Conservation (phyloP, 371 early-diverging fungal species). For the Mortierella sp. region DNA sequence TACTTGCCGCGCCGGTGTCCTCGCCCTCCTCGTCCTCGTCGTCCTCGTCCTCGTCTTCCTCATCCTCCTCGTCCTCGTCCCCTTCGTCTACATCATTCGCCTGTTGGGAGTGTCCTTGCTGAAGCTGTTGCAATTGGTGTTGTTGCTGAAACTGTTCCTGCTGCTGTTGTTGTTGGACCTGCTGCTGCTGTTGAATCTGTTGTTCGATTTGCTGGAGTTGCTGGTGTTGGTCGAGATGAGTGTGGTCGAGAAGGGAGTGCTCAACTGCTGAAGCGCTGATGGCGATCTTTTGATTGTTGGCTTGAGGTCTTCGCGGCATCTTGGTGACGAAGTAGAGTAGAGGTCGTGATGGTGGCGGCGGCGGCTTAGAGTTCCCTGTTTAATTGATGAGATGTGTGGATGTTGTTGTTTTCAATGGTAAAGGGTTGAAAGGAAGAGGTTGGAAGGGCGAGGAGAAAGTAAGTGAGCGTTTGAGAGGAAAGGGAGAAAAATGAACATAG, state of each 20-base stretch:
- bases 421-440: neutral
- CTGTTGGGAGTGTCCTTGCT: constrained; percentile 20
- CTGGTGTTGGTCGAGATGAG: constrained; percentile 2
- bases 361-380: constrained; percentile 1
- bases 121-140: neutral
- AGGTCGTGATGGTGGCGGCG: neutral
- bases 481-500: neutral
- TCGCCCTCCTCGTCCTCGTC: neutral
- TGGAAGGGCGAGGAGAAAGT: neutral
- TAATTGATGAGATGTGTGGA: neutral
- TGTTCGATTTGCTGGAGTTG: constrained; percentile 25
- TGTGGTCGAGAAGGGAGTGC: constrained; percentile 10
- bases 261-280: constrained; percentile 1
- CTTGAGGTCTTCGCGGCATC: constrained; percentile 9
- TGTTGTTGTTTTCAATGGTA: neutral
- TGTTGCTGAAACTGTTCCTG: constrained; percentile 23
- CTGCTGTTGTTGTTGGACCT: constrained; percentile 24
- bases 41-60: neutral
- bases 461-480: neutral
- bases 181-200: constrained; percentile 21
- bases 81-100: neutral
- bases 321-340: no score
- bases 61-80: neutral
- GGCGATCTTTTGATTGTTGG: constrained; percentile 4
- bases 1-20: neutral